Conservation (phyloP, 1,284 basidiomycete species). For the Xerocomus amazonicus region DNA sequence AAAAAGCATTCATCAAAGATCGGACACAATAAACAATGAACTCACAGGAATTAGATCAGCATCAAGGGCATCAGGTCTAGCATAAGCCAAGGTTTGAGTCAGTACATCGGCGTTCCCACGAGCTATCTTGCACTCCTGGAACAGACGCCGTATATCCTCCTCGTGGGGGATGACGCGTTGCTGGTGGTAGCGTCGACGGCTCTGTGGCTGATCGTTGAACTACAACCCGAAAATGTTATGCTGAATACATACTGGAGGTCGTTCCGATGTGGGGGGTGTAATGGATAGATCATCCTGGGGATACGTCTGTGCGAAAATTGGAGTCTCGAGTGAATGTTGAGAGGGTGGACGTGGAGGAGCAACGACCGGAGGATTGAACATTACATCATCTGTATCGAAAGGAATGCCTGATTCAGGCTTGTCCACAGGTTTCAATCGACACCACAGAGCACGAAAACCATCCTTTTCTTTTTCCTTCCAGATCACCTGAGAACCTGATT, state of each 20-base stretch:
- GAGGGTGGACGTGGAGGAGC: slow-evolving; percentile 25
- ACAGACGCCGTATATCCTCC: slow-evolving; percentile 72
- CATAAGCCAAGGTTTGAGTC: slow-evolving; percentile 58
- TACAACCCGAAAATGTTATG: not conserved
- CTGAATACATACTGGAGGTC: slow-evolving; percentile 17
- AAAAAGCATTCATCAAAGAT: slow-evolving; percentile 1
- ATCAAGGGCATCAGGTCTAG: slow-evolving; percentile 62
- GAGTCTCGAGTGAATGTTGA: slow-evolving; percentile 30
- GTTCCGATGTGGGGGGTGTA: slow-evolving; percentile 20
- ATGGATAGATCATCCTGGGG: slow-evolving; percentile 23
- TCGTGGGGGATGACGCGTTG: slow-evolving; percentile 66
- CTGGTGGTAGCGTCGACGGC: slow-evolving; percentile 16
- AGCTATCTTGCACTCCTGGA: slow-evolving; percentile 76
- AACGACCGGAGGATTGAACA: slow-evolving; percentile 63
- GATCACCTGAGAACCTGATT: slow-evolving; percentile 28
- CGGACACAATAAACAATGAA: not conserved
- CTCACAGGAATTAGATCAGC: slow-evolving; percentile 60
- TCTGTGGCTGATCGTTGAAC: slow-evolving; percentile 7
- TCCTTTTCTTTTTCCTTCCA: slow-evolving; percentile 41
- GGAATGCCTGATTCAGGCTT: slow-evolving; percentile 76
- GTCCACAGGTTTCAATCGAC: slow-evolving; percentile 60
- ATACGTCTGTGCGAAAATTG: slow-evolving; percentile 24
- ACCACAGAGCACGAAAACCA: slow-evolving; percentile 65
- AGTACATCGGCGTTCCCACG: slow-evolving; percentile 67
- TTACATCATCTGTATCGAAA: slow-evolving; percentile 68